Evolutionary conservation across 495 filamentous ascomycete species (phyloP), one percentile per base, ranked within the genome.

Genomic region (Pseudomonodictys pantanalensis): DNA sequence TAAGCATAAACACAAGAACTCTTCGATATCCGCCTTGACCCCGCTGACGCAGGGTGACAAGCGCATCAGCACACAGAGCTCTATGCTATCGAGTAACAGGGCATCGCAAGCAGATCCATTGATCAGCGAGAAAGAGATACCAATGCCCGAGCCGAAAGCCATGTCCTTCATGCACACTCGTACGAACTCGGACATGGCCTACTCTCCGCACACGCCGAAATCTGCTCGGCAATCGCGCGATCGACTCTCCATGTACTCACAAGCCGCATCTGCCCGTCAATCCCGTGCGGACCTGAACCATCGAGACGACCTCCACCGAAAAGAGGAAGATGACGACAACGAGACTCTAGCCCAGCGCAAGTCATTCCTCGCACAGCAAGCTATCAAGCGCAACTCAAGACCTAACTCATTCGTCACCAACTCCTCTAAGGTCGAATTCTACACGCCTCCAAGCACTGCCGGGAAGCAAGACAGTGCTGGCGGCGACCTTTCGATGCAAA

Each of bases 1-100:
- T 12, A 73, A 71, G 54, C 84, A 83, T 56, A 91, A 89, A 75
- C 80, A 85, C 58, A 91, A 86, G 74, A 88, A 89, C 69, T 87
- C 86, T 33, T 89, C 85, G 68, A 86, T 87, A 62, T 87, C 87
- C 0, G 85, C 86, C 5, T 73, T 87, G 3, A 77, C 78, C 6
- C 81, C 81, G 22, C 66, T 69, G 18, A 65, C 58, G 6, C 57
- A 32, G 17, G 53, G 77, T 70, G 68, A 81, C 58, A 76, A 83
- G 74, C 50, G 60, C n/a, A 48, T 64, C 70, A 68, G 56, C 51
- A 28, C 63, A 12, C 50, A 86, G 69, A 49, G 56, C 74, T 38
- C 75, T 67, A 42, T 82, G 77, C 15, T 66, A 75, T 17, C 80
- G 66, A 69, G 59, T 75, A 77, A 58, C 52, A 50, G 76, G 24